These are phyloP conservation scores for Sordaria brevicollis DNA, from an alignment of 495 filamentous ascomycete genomes.

Conservation along the genomic window DNA sequence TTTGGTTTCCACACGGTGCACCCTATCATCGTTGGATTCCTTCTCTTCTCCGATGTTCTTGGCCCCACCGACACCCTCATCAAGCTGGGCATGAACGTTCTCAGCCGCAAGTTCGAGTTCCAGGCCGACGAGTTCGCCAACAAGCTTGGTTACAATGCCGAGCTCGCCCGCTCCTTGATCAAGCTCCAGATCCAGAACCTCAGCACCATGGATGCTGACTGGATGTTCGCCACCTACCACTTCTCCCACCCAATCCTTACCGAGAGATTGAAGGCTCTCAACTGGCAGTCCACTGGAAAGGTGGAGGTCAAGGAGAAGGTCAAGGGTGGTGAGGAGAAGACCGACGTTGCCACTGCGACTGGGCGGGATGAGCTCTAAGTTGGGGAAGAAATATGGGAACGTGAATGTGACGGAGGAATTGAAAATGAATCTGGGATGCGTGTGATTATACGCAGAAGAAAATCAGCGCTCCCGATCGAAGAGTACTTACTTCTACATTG, in stretches of 20 bases:
- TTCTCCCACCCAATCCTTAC: slow-evolving; percentile 95
- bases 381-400: not conserved
- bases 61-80: slow-evolving; percentile 84
- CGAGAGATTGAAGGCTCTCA: slow-evolving; percentile 81
- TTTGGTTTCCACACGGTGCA: slow-evolving; percentile 82
- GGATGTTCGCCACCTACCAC: slow-evolving; percentile 95
- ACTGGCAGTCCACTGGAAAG: slow-evolving; percentile 51
- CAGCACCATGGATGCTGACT: slow-evolving; percentile 97
- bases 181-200: slow-evolving; percentile 98
- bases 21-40: slow-evolving; percentile 92
- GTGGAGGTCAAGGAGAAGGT: slow-evolving; percentile 30
- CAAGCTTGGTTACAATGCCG: slow-evolving; percentile 70
- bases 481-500: not conserved
- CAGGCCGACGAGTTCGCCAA: slow-evolving; percentile 88
- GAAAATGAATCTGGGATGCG: not conserved
- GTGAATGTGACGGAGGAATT: not conserved
- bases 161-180: slow-evolving; percentile 78
- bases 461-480: not conserved
- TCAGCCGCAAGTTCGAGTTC: slow-evolving; percentile 89
- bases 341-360: slow-evolving; percentile 20
- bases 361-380: slow-evolving; percentile 28
- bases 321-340: slow-evolving; percentile 15
- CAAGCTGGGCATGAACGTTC: slow-evolving; percentile 91
- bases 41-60: slow-evolving; percentile 90
- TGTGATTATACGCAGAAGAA: not conserved